Evolutionary conservation across 805 yeast genomes (phyloP).

Genomic region (Suhomyces prunicola): DNA sequence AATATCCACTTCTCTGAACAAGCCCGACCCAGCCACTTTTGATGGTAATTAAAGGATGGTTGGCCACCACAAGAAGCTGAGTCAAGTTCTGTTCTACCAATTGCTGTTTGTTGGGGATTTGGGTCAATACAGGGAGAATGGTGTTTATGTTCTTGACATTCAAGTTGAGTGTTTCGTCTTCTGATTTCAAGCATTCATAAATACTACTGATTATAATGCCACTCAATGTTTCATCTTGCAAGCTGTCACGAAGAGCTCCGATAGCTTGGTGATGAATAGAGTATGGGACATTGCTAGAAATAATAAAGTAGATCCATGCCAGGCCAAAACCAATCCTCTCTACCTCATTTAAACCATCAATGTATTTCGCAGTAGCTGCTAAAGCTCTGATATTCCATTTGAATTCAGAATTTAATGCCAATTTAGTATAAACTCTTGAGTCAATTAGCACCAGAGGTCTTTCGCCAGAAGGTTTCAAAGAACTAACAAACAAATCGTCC

Average conservation of each 20-base stretch:
- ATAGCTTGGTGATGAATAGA: slow-evolving; percentile 33
- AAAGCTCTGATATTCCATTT: slow-evolving; percentile 53
- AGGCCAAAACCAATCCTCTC: slow-evolving; percentile 34
- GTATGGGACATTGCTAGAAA: slow-evolving; percentile 39
- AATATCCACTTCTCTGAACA: slow-evolving; percentile 49
- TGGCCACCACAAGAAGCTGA: slow-evolving; percentile 27
- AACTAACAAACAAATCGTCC: slow-evolving; percentile 24
- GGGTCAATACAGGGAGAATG: slow-evolving; percentile 24
- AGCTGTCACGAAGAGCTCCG: not conserved
- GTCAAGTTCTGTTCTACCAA: slow-evolving; percentile 17
- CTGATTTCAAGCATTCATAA: slow-evolving; percentile 19
- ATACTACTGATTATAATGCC: slow-evolving; percentile 44
- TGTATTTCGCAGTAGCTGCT: slow-evolving; percentile 21
- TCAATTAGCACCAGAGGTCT: slow-evolving; percentile 48
- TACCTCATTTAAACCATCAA: slow-evolving; percentile 12
- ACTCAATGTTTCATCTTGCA: slow-evolving; percentile 24
- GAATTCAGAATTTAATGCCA: slow-evolving; percentile 43
- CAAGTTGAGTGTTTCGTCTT: slow-evolving; percentile 9
- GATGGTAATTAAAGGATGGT: slow-evolving; percentile 24
- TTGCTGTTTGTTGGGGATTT: slow-evolving; percentile 14
- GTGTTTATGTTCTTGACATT: slow-evolving; percentile 21
- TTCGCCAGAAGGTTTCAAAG: slow-evolving; percentile 34
- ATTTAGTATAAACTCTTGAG: slow-evolving; percentile 49
- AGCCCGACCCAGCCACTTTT: slow-evolving; percentile 76
- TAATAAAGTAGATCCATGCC: slow-evolving; percentile 47